Percentiles rank a stretch among this genome's conserved stretches.
phyloP scores from a whole-genome alignment of 352 stramenopile species.

The Phytophthora kernoviae region DNA sequence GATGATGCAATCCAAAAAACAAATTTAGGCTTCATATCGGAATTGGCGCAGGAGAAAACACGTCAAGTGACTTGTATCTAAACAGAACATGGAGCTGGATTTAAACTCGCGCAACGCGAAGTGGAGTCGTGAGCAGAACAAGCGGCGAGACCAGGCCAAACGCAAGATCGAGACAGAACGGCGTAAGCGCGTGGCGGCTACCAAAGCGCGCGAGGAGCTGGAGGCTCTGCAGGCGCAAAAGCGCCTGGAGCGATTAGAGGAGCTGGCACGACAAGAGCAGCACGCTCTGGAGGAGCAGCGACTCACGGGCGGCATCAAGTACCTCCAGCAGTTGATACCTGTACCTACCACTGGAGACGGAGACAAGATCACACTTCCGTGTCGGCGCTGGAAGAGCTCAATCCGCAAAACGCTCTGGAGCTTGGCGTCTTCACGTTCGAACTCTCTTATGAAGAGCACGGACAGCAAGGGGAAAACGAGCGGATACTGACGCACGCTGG shows the following conservation, averaged over 20 bases:
- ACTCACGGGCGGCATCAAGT: conserved; percentile 73
- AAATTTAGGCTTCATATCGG: too few relatives aligned
- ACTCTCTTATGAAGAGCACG: conserved; percentile 41
- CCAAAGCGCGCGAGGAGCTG: conserved; percentile 47
- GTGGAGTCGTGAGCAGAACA: conserved; percentile 71
- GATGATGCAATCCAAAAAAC: too few relatives aligned
- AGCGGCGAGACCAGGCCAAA: conserved; percentile 61
- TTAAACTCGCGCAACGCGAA: conserved; percentile 70
- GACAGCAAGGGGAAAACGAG: background rate
- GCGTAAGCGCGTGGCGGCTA: conserved; percentile 49
- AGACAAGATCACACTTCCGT: conserved; percentile 84
- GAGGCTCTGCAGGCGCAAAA: conserved; percentile 51
- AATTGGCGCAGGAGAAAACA: too few relatives aligned
- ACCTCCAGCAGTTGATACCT: conserved; percentile 49
- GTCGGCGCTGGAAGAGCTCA: conserved; percentile 76
- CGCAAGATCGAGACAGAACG: conserved; percentile 59
- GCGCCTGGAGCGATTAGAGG: conserved; percentile 55
- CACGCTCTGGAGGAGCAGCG: conserved; percentile 70
- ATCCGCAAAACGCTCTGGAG: conserved; percentile 78
- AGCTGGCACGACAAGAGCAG: conserved; percentile 54
- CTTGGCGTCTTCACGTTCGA: conserved; percentile 85
- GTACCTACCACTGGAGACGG: conserved; percentile 57
- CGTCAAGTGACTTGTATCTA: too few relatives aligned
- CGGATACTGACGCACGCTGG: conserved; percentile 64
- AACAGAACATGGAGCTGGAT: conserved; percentile 67